Evolutionary conservation across 345 rosid genomes (phyloP).

Genomic region (Hypericum perforatum): DNA sequence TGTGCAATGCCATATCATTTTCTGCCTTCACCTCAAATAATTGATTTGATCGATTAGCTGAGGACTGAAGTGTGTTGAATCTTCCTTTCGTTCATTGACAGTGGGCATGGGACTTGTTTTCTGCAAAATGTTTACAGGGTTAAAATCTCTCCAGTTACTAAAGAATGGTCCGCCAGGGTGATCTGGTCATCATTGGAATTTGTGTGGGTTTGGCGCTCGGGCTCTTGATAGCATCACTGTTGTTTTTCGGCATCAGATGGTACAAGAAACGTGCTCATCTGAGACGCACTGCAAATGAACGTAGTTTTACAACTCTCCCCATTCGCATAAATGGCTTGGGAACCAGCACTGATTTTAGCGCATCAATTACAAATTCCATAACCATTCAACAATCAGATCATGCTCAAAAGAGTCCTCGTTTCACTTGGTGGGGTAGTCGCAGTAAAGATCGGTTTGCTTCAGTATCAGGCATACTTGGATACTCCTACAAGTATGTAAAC

Average conservation of each 20-base stretch:
- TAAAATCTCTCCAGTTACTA: conserved; percentile 25
- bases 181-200: conserved; percentile 52
- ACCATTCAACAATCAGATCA: conserved; percentile 20
- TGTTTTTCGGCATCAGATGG: conserved; percentile 57
- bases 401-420: conserved; percentile 33
- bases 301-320: conserved; percentile 47
- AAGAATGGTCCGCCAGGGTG: conserved; percentile 42
- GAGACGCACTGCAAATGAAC: conserved; percentile 40
- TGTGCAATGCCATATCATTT: too few relatives aligned
- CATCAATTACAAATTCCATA: conserved; percentile 35
- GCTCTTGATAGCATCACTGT: conserved; percentile 55
- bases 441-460: conserved; percentile 59
- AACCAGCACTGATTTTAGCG: conserved; percentile 61
- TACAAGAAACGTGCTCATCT: conserved; percentile 43
- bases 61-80: background rate
- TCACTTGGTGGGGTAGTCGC: conserved; percentile 49
- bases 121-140: conserved; percentile 41
- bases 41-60: too few relatives aligned
- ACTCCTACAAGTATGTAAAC: conserved; percentile 68
- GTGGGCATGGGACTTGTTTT: conserved; percentile 20
- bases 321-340: conserved; percentile 61
- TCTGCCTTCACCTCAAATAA: too few relatives aligned
- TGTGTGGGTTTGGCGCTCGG: conserved; percentile 75
- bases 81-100: conserved; percentile 10
- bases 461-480: conserved; percentile 67